phyloP scores from a whole-genome alignment of 2,329 filamentous ascomycete genomes.

The Claviceps monticola region DNA sequence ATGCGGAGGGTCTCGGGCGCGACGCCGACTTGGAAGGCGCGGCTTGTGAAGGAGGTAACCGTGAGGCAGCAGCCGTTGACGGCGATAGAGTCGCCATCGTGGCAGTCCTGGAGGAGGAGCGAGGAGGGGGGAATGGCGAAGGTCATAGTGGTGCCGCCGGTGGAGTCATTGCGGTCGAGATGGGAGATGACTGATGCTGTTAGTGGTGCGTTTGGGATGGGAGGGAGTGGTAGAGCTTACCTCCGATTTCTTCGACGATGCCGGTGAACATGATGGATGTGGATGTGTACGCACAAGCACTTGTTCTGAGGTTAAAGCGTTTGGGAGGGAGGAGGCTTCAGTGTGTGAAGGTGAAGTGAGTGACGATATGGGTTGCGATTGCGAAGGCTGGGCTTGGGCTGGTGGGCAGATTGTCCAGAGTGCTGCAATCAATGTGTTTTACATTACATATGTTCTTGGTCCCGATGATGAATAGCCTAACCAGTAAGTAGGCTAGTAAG shows the following conservation, averaged over 20 bases:
- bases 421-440: too few species aligned
- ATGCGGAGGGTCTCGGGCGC: slow-evolving; percentile 91
- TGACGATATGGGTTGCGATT: too few species aligned
- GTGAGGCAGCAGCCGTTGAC: slow-evolving; percentile 95
- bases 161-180: slow-evolving; percentile 66
- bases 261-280: slow-evolving; percentile 73
- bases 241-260: slow-evolving; percentile 83
- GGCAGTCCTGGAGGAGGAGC: slow-evolving; percentile 67
- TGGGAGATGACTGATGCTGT: slow-evolving; percentile 59
- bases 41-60: slow-evolving; percentile 45
- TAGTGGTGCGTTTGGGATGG: not conserved
- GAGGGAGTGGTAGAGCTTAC: slow-evolving; percentile 36
- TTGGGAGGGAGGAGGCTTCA: too few species aligned
- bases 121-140: slow-evolving; percentile 56
- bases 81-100: slow-evolving; percentile 84
- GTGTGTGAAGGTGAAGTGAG: too few species aligned
- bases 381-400: too few species aligned
- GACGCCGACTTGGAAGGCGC: slow-evolving; percentile 77
- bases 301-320: too few species aligned
- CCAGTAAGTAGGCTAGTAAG: too few species aligned
- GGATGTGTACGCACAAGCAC: not conserved
- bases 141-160: slow-evolving; percentile 80
- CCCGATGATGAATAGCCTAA: too few species aligned
- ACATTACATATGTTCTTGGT: too few species aligned
- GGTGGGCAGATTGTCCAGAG: too few species aligned